Conservation (phyloP, 352 stramenopile genomes). For the Phytophthora vignae region DNA sequence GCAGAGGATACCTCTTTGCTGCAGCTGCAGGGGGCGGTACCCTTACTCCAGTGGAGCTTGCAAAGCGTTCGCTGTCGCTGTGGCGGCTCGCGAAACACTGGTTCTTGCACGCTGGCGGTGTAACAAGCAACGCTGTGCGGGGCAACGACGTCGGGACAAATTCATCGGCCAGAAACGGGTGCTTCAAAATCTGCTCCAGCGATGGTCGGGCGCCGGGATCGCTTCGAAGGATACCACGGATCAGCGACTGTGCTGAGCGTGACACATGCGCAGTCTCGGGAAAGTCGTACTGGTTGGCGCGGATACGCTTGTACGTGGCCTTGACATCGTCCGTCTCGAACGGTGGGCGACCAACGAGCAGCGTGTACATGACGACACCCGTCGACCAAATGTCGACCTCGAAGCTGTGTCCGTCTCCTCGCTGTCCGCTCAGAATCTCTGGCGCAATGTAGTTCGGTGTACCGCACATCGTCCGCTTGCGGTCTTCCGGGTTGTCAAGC, state of each 20-base stretch:
- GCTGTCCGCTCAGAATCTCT: constrained; percentile 92
- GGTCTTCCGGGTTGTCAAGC: constrained; percentile 90
- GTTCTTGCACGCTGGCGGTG: constrained; percentile 69
- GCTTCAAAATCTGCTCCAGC: constrained; percentile 76
- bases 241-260: constrained; percentile 69
- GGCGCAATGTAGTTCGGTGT: constrained; percentile 95
- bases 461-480: constrained; percentile 96
- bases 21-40: constrained; percentile 28
- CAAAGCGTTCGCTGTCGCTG: constrained; percentile 35
- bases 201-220: constrained; percentile 78
- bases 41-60: constrained; percentile 30
- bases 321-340: constrained; percentile 99
- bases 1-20: constrained; percentile 48
- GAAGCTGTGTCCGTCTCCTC: constrained; percentile 95
- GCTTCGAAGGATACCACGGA: constrained; percentile 76
- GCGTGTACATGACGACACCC: constrained; percentile 98
- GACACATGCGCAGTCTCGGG: constrained; percentile 91
- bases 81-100: constrained; percentile 31
- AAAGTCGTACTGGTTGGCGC: constrained; percentile 97
- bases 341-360: constrained; percentile 96
- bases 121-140: constrained; percentile 72
- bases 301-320: constrained; percentile 98
- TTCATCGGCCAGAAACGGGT: constrained; percentile 80
- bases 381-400: constrained; percentile 99
- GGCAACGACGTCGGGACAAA: constrained; percentile 65